These are phyloP conservation scores for Exophiala viscosa DNA, from an alignment of 2,329 filamentous ascomycete species.

Conservation along the genomic window DNA sequence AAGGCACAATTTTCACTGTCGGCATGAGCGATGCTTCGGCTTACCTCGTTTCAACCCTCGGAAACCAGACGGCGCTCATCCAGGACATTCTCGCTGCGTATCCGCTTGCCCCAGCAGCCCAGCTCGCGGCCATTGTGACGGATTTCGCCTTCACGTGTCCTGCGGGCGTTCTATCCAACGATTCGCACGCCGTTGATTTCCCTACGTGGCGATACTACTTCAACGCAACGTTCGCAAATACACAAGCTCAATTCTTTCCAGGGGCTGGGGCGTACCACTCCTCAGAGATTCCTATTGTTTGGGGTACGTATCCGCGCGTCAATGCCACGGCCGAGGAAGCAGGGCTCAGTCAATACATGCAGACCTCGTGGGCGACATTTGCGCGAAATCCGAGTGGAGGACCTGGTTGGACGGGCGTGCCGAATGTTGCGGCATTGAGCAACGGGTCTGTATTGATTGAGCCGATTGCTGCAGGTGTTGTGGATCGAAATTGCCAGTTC, in stretches of 20 bases:
- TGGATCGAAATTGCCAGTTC: not conserved
- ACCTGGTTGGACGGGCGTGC: constrained; percentile 6
- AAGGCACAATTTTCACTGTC: constrained; percentile 33
- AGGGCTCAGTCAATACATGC: constrained; percentile 27
- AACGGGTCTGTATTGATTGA: not conserved
- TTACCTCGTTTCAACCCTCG: constrained; percentile 4
- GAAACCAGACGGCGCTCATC: constrained; percentile 13
- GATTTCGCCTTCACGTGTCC: constrained; percentile 16
- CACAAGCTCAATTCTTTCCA: constrained; percentile 14
- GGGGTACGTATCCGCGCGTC: constrained; percentile 29
- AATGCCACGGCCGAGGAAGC: constrained; percentile 5
- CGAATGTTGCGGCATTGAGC: not conserved
- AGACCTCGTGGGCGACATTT: constrained; percentile 18
- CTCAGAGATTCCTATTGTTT: constrained; percentile 33
- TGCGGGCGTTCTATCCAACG: constrained; percentile 18
- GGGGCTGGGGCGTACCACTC: constrained; percentile 34
- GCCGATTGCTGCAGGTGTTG: not conserved
- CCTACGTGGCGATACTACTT: constrained; percentile 31
- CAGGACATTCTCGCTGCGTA: constrained; percentile 11
- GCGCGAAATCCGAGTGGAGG: constrained; percentile 5
- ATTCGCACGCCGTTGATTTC: constrained; percentile 16
- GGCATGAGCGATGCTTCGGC: constrained; percentile 6
- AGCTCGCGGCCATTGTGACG: constrained; percentile 6
- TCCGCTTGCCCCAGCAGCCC: constrained; percentile 3
- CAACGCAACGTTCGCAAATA: constrained; percentile 32